Conservation (phyloP, 805 yeast genomes). For the Saturnispora sanitii region DNA sequence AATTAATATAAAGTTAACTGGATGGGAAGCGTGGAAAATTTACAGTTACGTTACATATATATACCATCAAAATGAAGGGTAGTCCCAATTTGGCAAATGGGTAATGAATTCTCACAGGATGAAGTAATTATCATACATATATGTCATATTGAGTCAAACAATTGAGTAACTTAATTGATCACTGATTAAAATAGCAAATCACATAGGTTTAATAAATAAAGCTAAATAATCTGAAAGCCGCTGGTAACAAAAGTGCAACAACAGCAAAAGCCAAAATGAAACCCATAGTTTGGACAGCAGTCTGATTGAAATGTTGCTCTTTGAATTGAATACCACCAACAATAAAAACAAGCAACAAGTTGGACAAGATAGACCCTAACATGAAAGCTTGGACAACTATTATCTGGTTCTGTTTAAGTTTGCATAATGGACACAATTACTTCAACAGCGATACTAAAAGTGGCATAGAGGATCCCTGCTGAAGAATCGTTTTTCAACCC, state of each 20-base stretch:
- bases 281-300: slow-evolving; percentile 97
- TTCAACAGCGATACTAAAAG: slow-evolving; percentile 97
- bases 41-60: neutral
- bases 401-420: slow-evolving; percentile 75
- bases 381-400: slow-evolving; percentile 94
- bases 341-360: slow-evolving; percentile 76
- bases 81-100: too few relatives aligned
- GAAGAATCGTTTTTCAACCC: slow-evolving; percentile 77
- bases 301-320: slow-evolving; percentile 85
- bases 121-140: too few relatives aligned
- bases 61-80: too few relatives aligned
- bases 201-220: too few relatives aligned
- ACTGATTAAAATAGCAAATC: too few relatives aligned
- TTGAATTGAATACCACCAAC: slow-evolving; percentile 84
- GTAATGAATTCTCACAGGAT: too few relatives aligned
- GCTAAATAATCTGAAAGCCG: slow-evolving; percentile 91
- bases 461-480: slow-evolving; percentile 92
- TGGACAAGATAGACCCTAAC: slow-evolving; percentile 90
- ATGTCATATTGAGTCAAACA: too few relatives aligned
- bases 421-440: slow-evolving; percentile 89
- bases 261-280: slow-evolving; percentile 87
- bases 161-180: too few relatives aligned
- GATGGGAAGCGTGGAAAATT: neutral
- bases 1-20: too few relatives aligned
- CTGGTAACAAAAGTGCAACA: slow-evolving; percentile 84